Conservation (phyloP, 169 alveolate genomes). For the Eimeria falciformis region DNA sequence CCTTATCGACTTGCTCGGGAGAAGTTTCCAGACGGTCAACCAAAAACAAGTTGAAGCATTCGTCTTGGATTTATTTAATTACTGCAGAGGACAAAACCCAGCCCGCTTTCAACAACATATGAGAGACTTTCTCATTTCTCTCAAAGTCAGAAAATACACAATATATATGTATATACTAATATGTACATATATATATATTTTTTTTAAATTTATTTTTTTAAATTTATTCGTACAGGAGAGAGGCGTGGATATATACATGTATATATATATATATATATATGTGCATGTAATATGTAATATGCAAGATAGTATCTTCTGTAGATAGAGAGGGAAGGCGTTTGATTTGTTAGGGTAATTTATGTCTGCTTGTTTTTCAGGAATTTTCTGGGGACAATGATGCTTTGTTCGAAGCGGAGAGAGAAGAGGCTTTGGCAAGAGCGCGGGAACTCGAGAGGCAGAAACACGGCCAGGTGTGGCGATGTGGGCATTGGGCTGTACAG, state of each 20-base stretch:
- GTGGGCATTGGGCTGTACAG: not conserved
- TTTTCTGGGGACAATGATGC: slow-evolving; percentile 74
- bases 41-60: slow-evolving; percentile 77
- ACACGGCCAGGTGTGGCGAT: slow-evolving; percentile 50
- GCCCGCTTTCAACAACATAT: slow-evolving; percentile 73
- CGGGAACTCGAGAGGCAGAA: slow-evolving; percentile 73
- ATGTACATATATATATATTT: not conserved
- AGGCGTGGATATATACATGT: too few species aligned
- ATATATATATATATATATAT: too few species aligned
- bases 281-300: too few species aligned
- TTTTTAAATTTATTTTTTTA: not conserved
- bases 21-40: slow-evolving; percentile 58
- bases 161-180: not conserved
- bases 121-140: slow-evolving; percentile 72
- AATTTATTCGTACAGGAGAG: not conserved
- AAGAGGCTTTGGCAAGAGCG: slow-evolving; percentile 73
- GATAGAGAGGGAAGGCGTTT: too few species aligned
- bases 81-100: slow-evolving; percentile 66
- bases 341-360: not conserved
- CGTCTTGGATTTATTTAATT: slow-evolving; percentile 76
- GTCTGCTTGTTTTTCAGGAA: slow-evolving; percentile 35
- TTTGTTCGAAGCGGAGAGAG: slow-evolving; percentile 69
- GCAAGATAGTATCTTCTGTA: too few species aligned
- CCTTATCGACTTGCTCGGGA: slow-evolving; percentile 54
- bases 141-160: slow-evolving; percentile 65